These are phyloP conservation scores for Ogataea populi-albae DNA, from an alignment of 805 yeast genomes.

Conservation along the genomic window DNA sequence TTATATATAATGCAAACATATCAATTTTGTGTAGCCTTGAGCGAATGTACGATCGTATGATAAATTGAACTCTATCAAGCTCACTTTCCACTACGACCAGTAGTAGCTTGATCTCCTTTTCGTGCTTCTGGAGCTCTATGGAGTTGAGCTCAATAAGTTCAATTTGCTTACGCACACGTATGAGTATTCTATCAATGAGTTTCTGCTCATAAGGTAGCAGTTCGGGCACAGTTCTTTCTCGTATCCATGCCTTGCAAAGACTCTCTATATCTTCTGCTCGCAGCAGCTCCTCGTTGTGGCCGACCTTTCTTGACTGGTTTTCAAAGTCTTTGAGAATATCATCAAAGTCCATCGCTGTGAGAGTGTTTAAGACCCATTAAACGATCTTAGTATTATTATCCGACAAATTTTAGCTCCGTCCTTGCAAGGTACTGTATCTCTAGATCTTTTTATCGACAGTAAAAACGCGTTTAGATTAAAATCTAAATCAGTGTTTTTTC, in stretches of 20 bases:
- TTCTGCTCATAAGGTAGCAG: constrained; percentile 69
- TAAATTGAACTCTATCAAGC: constrained; percentile 78
- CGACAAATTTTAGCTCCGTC: no score
- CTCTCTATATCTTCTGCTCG: constrained; percentile 39
- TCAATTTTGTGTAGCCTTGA: constrained; percentile 77
- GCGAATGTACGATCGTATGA: constrained; percentile 78
- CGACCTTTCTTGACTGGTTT: constrained; percentile 25
- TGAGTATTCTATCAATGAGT: constrained; percentile 56
- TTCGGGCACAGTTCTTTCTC: constrained; percentile 86
- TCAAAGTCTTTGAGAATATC: constrained; percentile 71
- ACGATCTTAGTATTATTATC: no score
- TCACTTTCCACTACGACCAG: constrained; percentile 88
- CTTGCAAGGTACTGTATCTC: no score
- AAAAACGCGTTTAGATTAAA: no score
- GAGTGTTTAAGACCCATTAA: no score
- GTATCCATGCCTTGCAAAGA: constrained; percentile 68
- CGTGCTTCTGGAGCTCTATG: constrained; percentile 65
- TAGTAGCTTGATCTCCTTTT: constrained; percentile 68
- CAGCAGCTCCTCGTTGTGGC: constrained; percentile 21
- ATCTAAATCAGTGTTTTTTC: neutral
- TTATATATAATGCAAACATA: constrained; percentile 58
- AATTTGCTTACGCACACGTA: constrained; percentile 63
- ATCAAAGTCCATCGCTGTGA: constrained; percentile 65
- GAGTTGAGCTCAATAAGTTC: constrained; percentile 77
- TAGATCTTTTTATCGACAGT: no score